Evolutionary conservation across 805 yeast species (phyloP).

Genomic region (Metschnikowia hibisci): DNA sequence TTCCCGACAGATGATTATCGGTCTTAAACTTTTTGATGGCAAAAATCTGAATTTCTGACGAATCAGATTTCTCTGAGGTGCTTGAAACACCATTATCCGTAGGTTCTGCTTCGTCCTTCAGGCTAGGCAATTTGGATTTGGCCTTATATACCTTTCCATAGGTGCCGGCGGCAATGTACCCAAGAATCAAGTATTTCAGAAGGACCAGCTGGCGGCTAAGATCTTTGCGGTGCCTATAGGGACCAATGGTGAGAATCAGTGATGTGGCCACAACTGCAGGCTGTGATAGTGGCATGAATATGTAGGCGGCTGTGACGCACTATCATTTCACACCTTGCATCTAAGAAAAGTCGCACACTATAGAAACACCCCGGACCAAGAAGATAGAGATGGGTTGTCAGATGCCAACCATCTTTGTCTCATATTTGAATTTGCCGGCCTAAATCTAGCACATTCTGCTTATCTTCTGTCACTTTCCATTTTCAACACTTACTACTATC

Average conservation of each 20-base stretch:
- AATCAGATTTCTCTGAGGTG: slow-evolving; percentile 1
- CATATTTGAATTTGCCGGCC: not conserved
- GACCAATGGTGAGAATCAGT: slow-evolving; percentile 39
- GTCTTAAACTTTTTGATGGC: slow-evolving; percentile 96
- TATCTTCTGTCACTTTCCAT: not conserved
- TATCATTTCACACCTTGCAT: not conserved
- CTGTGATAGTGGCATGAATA: slow-evolving; percentile 14
- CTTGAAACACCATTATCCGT: not conserved
- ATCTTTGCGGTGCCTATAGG: slow-evolving; percentile 53
- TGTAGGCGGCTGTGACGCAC: not conserved
- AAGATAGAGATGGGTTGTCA: too few relatives aligned
- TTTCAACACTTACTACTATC: too few relatives aligned
- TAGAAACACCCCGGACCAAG: too few relatives aligned
- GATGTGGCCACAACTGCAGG: slow-evolving; percentile 36
- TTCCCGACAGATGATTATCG: slow-evolving; percentile 48
- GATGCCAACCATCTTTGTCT: too few relatives aligned
- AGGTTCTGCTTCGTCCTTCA: slow-evolving; percentile 10
- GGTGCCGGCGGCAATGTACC: slow-evolving; percentile 98
- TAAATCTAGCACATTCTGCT: not conserved
- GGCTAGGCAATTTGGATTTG: slow-evolving; percentile 33
- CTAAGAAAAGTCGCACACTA: not conserved
- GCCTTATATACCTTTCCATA: slow-evolving; percentile 96
- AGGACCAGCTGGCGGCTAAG: slow-evolving; percentile 65
- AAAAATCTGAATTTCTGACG: slow-evolving; percentile 36
- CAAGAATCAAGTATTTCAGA: slow-evolving; percentile 82